Evolutionary conservation across 768 basidiomycete species (phyloP), one percentile per base, ranked within the genome.

Genomic region (Suillus lakei): DNA sequence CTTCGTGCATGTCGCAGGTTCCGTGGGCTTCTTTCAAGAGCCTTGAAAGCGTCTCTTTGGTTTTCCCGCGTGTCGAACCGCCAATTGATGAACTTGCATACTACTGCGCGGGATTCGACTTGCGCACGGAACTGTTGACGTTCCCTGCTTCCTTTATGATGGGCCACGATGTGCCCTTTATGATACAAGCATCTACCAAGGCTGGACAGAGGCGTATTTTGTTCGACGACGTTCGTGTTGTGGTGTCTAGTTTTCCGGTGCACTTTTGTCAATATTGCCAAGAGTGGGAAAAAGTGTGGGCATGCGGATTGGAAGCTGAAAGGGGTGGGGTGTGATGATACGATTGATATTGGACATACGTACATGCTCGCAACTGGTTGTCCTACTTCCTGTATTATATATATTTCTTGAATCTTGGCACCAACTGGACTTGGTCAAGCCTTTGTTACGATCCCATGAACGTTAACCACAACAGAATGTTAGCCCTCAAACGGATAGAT

Each of bases 11-110:
- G 8, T 4, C 5, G 18, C 56, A 50, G 8, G 26, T 8, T 16
- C 50, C 50, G 9, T 50, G 81, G 54, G 48, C 71, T 5, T 63
- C 64, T n/a, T 75, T 81, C 70, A 69, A 66, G 3, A 76, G 65
- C 53, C 74, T 82, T 18, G 48, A 62, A 53, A 61, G 16, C 6
- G 5, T 62, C 38, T 44, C 61, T 1, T 9, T 51, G 26, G 36
- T 5, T 16, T 23, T 58, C 36, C 38, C 56, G n/a, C 26, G 2
- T 36, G 9, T 50, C 3, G 4, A 50, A 16, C 50, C 2, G 26
- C 6, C 26, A 1, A 0, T 30, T 15, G 2, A 18, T 16, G 0
- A 7, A 28, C 4, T 3, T 28, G 26, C 7, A 16, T 16, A 8
- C 26, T 16, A 8, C 26, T 8, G 15, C 7, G 3, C 3, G 8